Conservation (phyloP, 208 protist genomes). For the Angomonas ambiguus region DNA sequence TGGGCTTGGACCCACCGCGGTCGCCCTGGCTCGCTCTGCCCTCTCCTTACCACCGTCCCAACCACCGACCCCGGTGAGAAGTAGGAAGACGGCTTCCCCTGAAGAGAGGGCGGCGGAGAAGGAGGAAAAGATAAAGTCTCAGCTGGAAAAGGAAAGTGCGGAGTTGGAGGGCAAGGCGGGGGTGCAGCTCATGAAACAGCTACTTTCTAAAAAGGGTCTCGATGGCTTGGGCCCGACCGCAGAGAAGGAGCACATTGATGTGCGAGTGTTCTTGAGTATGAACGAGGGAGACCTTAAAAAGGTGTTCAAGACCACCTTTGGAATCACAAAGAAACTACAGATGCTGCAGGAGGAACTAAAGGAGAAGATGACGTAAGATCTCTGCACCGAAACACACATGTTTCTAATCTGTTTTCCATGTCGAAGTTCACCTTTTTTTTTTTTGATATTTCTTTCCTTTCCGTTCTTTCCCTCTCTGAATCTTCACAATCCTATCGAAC, state of each 20-base stretch:
- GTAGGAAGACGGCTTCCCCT: not conserved
- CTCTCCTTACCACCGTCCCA: slow-evolving; percentile 44
- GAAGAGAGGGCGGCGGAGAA: not conserved
- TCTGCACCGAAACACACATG: not conserved
- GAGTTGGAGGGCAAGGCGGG: slow-evolving; percentile 31
- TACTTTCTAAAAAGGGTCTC: slow-evolving; percentile 67
- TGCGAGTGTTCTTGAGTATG: slow-evolving; percentile 79
- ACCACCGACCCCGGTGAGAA: not conserved
- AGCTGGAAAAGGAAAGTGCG: not conserved
- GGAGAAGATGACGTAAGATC: slow-evolving; percentile 20
- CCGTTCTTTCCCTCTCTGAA: not conserved
- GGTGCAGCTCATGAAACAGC: slow-evolving; percentile 38
- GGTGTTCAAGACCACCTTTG: slow-evolving; percentile 84
- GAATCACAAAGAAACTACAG: slow-evolving; percentile 68
- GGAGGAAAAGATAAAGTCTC: not conserved
- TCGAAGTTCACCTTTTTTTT: not conserved
- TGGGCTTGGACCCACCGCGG: slow-evolving; percentile 20
- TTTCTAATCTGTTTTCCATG: not conserved
- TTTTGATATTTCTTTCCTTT: not conserved
- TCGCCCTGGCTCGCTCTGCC: slow-evolving; percentile 34
- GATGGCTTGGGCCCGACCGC: slow-evolving; percentile 34
- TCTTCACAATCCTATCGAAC: not conserved
- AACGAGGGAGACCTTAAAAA: slow-evolving; percentile 50
- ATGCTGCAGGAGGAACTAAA: slow-evolving; percentile 72
- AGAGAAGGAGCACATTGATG: slow-evolving; percentile 71